These are phyloP conservation scores for Podospora didyma DNA, from an alignment of 495 filamentous ascomycete genomes.

Conservation along the genomic window DNA sequence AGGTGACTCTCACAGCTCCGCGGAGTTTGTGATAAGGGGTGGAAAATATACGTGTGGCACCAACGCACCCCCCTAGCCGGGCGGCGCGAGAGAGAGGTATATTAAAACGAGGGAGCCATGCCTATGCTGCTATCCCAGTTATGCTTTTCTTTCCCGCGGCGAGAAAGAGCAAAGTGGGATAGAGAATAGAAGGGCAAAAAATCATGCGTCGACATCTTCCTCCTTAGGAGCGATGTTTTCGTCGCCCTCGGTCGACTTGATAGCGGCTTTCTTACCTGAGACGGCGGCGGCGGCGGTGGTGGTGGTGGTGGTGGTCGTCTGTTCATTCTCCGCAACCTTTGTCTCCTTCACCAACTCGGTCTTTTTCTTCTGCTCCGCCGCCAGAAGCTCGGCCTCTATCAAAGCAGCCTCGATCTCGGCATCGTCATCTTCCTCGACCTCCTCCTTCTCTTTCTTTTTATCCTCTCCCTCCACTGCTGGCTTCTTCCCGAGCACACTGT, in stretches of 20 bases:
- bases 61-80: too few relatives aligned
- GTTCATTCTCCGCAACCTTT: background rate
- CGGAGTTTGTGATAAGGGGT: too few relatives aligned
- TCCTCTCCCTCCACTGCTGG: background rate
- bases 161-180: too few relatives aligned
- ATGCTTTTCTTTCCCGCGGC: too few relatives aligned
- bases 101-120: too few relatives aligned
- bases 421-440: slow-evolving; percentile 5
- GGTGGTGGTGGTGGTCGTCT: slow-evolving; percentile 1
- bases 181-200: too few relatives aligned
- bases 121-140: too few relatives aligned
- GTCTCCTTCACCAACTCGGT: background rate
- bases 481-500: slow-evolving; percentile 15
- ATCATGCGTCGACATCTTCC: background rate
- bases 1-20: too few relatives aligned
- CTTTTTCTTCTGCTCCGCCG: slow-evolving; percentile 11
- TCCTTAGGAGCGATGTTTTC: slow-evolving; percentile 5
- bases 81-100: too few relatives aligned
- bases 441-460: slow-evolving; percentile 10
- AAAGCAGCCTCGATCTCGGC: slow-evolving; percentile 15
- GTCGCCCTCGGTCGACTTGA: slow-evolving; percentile 1
- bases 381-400: background rate
- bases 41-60: too few relatives aligned
- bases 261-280: background rate
- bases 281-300: background rate